Base-by-base conservation (phyloP, 371 early-diverging fungal species). In the Parasitella parasitica region DNA sequence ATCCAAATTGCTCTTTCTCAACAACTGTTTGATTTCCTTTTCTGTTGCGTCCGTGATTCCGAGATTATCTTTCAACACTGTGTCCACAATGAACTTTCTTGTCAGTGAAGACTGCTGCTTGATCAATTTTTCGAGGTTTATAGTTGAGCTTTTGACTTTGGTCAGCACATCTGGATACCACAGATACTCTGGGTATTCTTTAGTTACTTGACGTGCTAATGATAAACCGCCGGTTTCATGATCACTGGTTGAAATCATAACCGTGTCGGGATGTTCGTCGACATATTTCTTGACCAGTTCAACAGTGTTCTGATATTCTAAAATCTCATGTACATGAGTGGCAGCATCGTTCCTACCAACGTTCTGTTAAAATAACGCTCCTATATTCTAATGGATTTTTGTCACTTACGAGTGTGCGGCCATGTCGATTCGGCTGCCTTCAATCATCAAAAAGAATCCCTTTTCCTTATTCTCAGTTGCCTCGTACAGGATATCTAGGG, bases 221-320 rank as follows among this genome's bases (percentile, higher is more conserved):
- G 94, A 86, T 27, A 96, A 76, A 0, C 96, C 97, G 4, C 98
- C 98, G 0, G 97, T 97, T 74, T 98, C 98, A 69, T 97, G 98
- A 78, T 98, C 97, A 54, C 88, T 89, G 5, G 84, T 83, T 22
- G 95, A 94, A 32, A 96, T 92, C 85, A 96, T 70, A 9, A 96
- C 78, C 0, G 96, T 94, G 46, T 87, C 86, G 2, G 92, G 91
- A 59, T 95, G 77, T 0, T 70, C 41, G 34, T 88, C 78, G 3
- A 96, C 92, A 72, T 87, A 98, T 0, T 78, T 60, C 50, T 85
- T 88, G 30, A 94, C 95, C 6, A 76, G 71, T 4, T 64, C 69
- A 9, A 98, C 79, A 0, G 94, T 82, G 24, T 88, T 82, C 65
- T 97, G 89, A 78, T 96, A 98, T 50, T 90, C 91, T 11, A 96